Evolutionary conservation across 164 flowering plant species (phyloP).

Genomic region (Aristolochia californica): DNA sequence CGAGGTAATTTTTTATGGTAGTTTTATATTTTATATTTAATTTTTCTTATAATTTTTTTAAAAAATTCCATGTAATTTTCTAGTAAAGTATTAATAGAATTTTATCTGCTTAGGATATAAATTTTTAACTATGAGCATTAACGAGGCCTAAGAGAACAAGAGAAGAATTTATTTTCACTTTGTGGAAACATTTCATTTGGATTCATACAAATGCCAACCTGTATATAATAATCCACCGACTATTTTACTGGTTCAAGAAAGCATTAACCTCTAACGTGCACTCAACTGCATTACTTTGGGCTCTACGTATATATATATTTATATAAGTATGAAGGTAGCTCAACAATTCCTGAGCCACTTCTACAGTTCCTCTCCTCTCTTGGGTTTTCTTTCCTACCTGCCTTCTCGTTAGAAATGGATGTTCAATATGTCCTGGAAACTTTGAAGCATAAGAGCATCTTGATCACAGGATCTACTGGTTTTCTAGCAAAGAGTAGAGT

Average conservation of each 20-base stretch:
- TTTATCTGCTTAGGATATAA: too few species aligned
- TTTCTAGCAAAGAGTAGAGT: slow-evolving; percentile 65
- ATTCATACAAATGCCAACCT: background rate
- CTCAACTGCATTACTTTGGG: background rate
- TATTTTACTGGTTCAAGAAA: background rate
- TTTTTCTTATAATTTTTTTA: too few species aligned
- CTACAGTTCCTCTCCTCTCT: too few species aligned
- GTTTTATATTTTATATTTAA: too few species aligned
- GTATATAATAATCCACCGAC: background rate
- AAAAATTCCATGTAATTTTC: too few species aligned
- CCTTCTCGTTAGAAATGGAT: slow-evolving; percentile 24
- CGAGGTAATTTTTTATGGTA: too few species aligned
- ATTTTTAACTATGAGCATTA: too few species aligned
- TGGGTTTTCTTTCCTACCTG: background rate
- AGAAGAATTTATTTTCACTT: background rate
- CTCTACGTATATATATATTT: too few species aligned
- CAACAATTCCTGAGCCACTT: background rate
- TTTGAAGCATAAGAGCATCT: slow-evolving; percentile 43
- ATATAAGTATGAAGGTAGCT: background rate
- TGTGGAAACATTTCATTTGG: too few species aligned
- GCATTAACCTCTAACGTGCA: background rate
- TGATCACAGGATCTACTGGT: slow-evolving; percentile 65
- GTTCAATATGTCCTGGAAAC: slow-evolving; percentile 26
- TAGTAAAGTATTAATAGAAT: too few species aligned
- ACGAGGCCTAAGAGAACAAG: too few species aligned